A percentile compares a stretch with the other conserved stretches of the same genome.
Conservation (phyloP, 1,284 basidiomycete species). For the Malassezia nana region DNA sequence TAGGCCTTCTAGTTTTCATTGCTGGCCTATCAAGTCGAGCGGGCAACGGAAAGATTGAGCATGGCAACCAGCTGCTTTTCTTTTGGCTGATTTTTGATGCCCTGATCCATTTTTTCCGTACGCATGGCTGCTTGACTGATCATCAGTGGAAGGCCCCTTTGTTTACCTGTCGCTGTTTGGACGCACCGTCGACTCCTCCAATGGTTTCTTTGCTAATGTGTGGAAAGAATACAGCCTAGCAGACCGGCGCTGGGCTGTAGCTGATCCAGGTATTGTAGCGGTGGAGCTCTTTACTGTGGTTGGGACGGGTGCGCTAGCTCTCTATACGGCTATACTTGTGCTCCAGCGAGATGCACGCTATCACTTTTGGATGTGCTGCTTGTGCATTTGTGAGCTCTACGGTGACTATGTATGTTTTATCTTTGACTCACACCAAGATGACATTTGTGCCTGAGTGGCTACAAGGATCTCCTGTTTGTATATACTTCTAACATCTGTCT, state of each 20-base stretch:
- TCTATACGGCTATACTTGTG: conserved; percentile 29
- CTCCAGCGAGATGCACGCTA: conserved; percentile 21
- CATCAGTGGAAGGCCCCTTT: conserved; percentile 32
- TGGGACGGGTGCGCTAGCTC: conserved; percentile 32
- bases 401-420: conserved; percentile 22
- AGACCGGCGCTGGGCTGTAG: conserved; percentile 33
- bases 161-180: conserved; percentile 29
- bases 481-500: conserved; percentile 1
- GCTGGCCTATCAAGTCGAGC: background rate
- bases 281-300: conserved; percentile 38
- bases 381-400: conserved; percentile 37
- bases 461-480: conserved; percentile 14
- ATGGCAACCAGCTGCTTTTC: conserved; percentile 8
- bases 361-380: conserved; percentile 33
- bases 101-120: conserved; percentile 30
- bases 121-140: background rate
- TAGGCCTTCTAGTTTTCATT: background rate
- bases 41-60: background rate
- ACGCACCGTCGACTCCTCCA: conserved; percentile 25
- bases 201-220: conserved; percentile 29
- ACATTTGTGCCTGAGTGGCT: conserved; percentile 45
- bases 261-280: conserved; percentile 32
- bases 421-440: conserved; percentile 20
- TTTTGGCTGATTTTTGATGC: conserved; percentile 42
- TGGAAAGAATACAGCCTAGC: conserved; percentile 42